Base-by-base conservation (phyloP, 148 eudicot species). In the Heliosperma pusillum region DNA sequence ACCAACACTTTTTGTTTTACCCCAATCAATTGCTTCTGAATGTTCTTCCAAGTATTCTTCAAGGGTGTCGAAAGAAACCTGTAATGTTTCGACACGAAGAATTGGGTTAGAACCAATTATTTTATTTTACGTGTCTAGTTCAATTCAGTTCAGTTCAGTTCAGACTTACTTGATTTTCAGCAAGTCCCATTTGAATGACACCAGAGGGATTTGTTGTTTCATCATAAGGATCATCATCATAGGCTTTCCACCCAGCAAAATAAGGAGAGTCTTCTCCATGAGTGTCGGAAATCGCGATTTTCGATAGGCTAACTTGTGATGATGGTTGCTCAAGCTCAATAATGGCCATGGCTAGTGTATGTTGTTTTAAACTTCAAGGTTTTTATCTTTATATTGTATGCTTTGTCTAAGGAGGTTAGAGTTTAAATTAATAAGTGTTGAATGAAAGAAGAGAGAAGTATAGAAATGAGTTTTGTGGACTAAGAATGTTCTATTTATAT, bases 181-280 rank as follows among this genome's bases (percentile, higher is more conserved):
- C 98, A 58, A 94, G 85, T 47, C 98, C 98, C 97, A 91, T 94
- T 77, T 94, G 97, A 61, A 94, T 90, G 56, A 94, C 97, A 52
- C 98, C 97, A 0, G 86, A 72, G 3, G 98, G 91, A 75, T 94
- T 94, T 6, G 74, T 55, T 0, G 10, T 33, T 72, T 90, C 93
- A 27, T 91, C 72, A 66, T 90, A 89, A 83, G 97, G 98, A 79
- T 94, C 71, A 59, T 94, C 93, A 21, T 94, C 93, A 64, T 94
- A 94, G 0, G 96, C 96, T 87, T 92, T 94, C 98, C 98, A 94
- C 42, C 98, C 97, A 25, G 97, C 96, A 57, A 94, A 94, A 58
- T 94, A 94, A 2, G 98, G 98, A 0, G 98, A 91, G 67, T 94
- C 89, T 82, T 94, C 98, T 15, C 98, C 98, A 79, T 94, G 98